phyloP scores from a whole-genome alignment of 2,329 filamentous ascomycete genomes.

The Emydomyces testavorans region DNA sequence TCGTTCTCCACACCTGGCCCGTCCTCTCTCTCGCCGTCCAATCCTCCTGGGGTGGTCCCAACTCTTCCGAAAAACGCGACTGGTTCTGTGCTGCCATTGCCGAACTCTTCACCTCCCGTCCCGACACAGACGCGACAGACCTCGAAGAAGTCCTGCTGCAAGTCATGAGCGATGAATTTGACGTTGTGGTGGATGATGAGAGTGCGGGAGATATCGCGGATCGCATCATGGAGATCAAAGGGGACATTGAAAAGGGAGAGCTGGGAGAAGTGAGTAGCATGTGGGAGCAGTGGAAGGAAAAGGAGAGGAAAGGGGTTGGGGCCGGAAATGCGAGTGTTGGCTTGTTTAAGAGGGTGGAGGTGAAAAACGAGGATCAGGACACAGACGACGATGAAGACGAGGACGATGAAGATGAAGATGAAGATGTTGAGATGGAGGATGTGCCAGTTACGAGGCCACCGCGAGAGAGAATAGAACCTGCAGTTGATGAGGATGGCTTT shows the following conservation, averaged over 20 bases:
- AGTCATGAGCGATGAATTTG: constrained; percentile 92
- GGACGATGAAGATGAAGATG: constrained; percentile 43
- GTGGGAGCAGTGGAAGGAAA: constrained; percentile 36
- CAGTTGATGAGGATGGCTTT: constrained; percentile 73
- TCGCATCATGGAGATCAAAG: constrained; percentile 57
- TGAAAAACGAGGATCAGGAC: constrained; percentile 42
- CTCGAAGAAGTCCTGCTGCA: constrained; percentile 76
- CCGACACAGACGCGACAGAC: constrained; percentile 61
- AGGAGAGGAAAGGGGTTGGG: constrained; percentile 42
- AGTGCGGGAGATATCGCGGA: constrained; percentile 62
- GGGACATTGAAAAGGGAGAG: constrained; percentile 53
- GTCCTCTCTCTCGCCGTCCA: constrained; percentile 77
- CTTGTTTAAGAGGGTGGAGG: constrained; percentile 30
- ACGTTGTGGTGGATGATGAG: constrained; percentile 83
- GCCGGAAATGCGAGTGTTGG: constrained; percentile 20
- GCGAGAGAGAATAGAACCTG: constrained; percentile 55
- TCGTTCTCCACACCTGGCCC: constrained; percentile 76
- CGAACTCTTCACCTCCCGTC: constrained; percentile 56
- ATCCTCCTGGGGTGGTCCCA: constrained; percentile 77
- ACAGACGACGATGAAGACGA: constrained; percentile 48
- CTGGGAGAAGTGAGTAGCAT: constrained; percentile 55
- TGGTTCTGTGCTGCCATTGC: constrained; percentile 86
- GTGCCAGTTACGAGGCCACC: constrained; percentile 40
- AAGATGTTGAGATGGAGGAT: constrained; percentile 55
- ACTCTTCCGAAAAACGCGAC: constrained; percentile 77